Evolutionary conservation across 78 protist species (phyloP).

Genomic region (Dictyostelium brefeldianum): DNA sequence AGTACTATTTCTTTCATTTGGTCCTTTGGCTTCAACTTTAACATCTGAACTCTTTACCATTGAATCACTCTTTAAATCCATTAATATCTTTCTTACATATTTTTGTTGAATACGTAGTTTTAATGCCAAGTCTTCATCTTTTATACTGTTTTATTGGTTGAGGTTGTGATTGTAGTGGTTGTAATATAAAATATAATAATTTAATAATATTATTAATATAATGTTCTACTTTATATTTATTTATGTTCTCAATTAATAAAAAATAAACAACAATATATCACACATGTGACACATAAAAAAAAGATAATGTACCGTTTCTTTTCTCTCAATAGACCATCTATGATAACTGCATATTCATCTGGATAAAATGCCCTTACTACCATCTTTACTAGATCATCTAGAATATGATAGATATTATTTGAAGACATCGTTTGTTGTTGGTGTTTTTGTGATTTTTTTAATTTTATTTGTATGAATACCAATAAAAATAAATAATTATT

Average conservation of each 20-base stretch:
- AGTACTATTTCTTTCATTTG: slow-evolving; percentile 38
- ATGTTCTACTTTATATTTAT: not conserved
- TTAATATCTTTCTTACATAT: slow-evolving; percentile 37
- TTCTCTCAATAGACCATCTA: slow-evolving; percentile 68
- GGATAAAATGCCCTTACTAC: slow-evolving; percentile 54
- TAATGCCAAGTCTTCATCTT: slow-evolving; percentile 54
- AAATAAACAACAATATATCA: not conserved
- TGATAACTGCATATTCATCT: slow-evolving; percentile 52
- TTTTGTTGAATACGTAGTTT: slow-evolving; percentile 34
- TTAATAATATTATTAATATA: slow-evolving; percentile 1
- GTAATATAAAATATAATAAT: not conserved
- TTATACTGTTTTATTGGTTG: slow-evolving; percentile 13
- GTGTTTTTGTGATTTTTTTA: not conserved
- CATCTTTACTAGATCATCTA: slow-evolving; percentile 74
- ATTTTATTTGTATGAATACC: not conserved
- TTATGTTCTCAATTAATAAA: not conserved
- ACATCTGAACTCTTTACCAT: slow-evolving; percentile 37
- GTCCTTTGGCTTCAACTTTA: slow-evolving; percentile 49
- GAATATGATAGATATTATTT: slow-evolving; percentile 33
- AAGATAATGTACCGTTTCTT: slow-evolving; percentile 44
- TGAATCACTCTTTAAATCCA: slow-evolving; percentile 37
- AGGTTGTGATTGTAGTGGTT: no score
- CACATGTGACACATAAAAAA: not conserved
- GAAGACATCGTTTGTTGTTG: not conserved
- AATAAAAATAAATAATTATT: not conserved